Conservation (phyloP, 1,284 basidiomycete species). For the Pseudomicrostroma phylloplanum region DNA sequence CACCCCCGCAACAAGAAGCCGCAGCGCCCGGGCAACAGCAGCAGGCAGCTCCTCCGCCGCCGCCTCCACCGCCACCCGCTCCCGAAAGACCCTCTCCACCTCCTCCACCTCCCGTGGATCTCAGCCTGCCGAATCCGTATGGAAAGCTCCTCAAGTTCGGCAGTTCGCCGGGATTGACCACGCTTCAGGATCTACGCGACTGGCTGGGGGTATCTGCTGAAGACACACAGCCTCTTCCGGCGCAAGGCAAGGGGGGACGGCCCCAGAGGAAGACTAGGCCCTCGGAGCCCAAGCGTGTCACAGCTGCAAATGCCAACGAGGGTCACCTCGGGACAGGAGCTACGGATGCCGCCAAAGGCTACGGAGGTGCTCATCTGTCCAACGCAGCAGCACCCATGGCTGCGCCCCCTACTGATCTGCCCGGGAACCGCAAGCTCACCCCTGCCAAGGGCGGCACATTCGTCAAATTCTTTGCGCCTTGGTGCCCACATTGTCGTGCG, state of each 20-base stretch:
- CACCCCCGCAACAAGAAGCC: constrained; percentile 2
- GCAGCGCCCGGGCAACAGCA: not conserved
- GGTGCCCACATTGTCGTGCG: constrained; percentile 48
- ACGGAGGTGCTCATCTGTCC: constrained; percentile 1
- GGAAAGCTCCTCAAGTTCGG: constrained; percentile 38
- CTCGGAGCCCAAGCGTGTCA: not conserved
- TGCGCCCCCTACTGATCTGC: not conserved
- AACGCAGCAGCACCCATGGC: not conserved
- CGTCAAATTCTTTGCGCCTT: constrained; percentile 37
- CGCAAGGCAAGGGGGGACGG: not conserved
- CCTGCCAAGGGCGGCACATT: not conserved
- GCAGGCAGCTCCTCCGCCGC: constrained; percentile 6
- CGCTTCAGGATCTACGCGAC: not conserved
- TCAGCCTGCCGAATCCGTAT: constrained; percentile 26
- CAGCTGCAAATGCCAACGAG: not conserved
- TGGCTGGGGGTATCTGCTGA: constrained; percentile 5
- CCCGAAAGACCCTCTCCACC: constrained; percentile 12
- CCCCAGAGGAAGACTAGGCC: too few species aligned
- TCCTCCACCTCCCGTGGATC: not conserved
- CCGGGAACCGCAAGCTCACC: constrained; percentile 1
- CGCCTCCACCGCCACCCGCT: constrained; percentile 2
- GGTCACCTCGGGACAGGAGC: not conserved
- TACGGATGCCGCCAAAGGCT: not conserved
- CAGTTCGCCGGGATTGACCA: not conserved
- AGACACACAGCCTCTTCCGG: constrained; percentile 10